Percentiles rank a stretch among this genome's conserved stretches.
phyloP scores from a whole-genome alignment of 345 rosid species.

The Streptanthus diversifolius region DNA sequence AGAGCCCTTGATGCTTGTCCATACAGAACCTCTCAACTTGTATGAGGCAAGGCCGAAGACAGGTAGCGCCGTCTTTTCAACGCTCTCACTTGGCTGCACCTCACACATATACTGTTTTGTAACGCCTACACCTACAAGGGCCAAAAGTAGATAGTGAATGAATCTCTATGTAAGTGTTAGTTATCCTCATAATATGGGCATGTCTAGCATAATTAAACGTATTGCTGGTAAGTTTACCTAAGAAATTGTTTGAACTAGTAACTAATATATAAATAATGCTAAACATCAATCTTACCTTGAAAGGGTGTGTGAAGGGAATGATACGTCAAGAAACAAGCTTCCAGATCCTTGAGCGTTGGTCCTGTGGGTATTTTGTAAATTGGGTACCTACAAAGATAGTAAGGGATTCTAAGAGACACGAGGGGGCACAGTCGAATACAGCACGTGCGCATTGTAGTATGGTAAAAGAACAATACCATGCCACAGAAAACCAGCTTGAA shows the following conservation, averaged over 20 bases:
- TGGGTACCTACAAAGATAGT: conserved; percentile 58
- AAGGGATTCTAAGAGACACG: neutral
- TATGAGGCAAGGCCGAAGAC: conserved; percentile 79
- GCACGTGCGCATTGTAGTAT: neutral
- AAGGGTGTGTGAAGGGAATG: conserved; percentile 65
- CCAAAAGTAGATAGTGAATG: neutral
- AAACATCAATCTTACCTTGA: conserved; percentile 41
- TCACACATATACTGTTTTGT: conserved; percentile 27
- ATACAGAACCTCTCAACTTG: conserved; percentile 73
- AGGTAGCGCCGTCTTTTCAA: conserved; percentile 47
- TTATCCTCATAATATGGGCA: neutral
- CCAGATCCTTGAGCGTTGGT: conserved; percentile 77
- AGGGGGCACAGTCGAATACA: neutral
- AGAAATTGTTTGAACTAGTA: neutral
- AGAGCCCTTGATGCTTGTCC: conserved; percentile 56
- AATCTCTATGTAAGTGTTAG: neutral
- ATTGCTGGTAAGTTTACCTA: neutral
- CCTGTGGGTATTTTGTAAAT: conserved; percentile 93
- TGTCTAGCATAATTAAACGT: neutral
- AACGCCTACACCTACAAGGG: conserved; percentile 30
- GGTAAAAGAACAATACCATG: conserved; percentile 52
- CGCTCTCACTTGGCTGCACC: conserved; percentile 21
- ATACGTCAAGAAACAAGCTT: conserved; percentile 91
- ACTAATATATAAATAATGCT: neutral
- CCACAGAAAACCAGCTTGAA: conserved; percentile 92